Base-by-base conservation (phyloP, 31 red algal species). In the Odonthalia washingtoniensis region DNA sequence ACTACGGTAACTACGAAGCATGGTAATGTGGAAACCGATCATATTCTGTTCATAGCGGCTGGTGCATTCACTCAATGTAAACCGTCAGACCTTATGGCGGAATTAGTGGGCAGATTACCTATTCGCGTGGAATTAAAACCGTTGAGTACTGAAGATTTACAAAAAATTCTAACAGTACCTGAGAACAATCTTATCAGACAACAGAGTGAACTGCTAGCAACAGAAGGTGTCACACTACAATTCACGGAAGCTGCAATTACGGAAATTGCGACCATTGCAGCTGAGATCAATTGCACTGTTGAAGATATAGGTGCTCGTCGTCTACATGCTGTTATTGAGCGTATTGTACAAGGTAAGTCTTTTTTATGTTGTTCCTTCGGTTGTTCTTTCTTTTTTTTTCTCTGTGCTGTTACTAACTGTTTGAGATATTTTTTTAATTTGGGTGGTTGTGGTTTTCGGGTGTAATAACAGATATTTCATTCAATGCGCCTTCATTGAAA, bases 291-390 rank as follows among this genome's bases (percentile, higher is more conserved):
- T 65, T 44, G 67, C 34, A 97, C 73, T 31, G 88, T 95, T 3
- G 95, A 97, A 61, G 91, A 97, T 76, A 97, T 97, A 36, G 95
- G 95, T 27, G 95, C 95, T 57, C 67, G 95, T 30, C 88, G 95
- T 40, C 79, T 97, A 46, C 93, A 97, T 84, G 91, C 95, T 5
- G 95, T 97, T 31, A 81, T 97, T 34, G 95, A 97, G 70, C 40
- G 88, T 5, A 92, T 97, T 41, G 52, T 97, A 28, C 88, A 97
- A 79, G 52, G 24, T 61, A n/a, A n/a, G n/a, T n/a, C n/a, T n/a
- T n/a, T n/a, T n/a, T n/a, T n/a, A n/a, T n/a, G n/a, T n/a, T n/a
- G n/a, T n/a, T n/a, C n/a, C n/a, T n/a, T n/a, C n/a, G n/a, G n/a
- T n/a, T n/a, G n/a, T n/a, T n/a, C n/a, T n/a, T n/a, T n/a, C n/a